Percentiles rank a stretch among this genome's conserved stretches.
Conservation (phyloP, 2,329 filamentous ascomycete genomes). For the Penicillium sp. region DNA sequence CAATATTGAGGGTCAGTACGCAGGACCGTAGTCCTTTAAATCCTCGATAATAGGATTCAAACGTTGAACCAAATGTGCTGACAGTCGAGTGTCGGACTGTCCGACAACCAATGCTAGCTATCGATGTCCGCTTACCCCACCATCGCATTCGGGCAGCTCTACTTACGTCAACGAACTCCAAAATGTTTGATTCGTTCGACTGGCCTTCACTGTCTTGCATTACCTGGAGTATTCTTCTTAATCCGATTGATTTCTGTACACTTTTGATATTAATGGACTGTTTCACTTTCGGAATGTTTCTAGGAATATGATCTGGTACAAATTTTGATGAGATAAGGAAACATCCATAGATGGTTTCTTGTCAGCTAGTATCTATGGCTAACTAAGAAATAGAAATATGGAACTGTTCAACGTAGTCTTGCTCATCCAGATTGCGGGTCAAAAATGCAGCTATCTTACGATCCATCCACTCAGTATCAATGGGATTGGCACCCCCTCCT, state of each 20-base stretch:
- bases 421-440: too few species aligned
- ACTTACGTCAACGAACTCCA: neutral
- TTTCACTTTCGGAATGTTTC: too few species aligned
- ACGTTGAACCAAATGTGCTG: neutral
- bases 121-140: neutral
- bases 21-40: neutral
- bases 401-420: too few species aligned
- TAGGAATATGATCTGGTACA: too few species aligned
- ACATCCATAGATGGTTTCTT: too few species aligned
- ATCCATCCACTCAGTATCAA: slow-evolving; percentile 32
- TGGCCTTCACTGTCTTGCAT: neutral
- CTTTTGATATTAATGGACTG: too few species aligned
- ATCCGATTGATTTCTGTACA: neutral
- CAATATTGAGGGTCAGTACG: too few species aligned
- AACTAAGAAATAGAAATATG: too few species aligned
- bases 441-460: slow-evolving; percentile 24
- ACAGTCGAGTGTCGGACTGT: slow-evolving; percentile 4
- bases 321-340: too few species aligned
- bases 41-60: neutral
- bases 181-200: neutral
- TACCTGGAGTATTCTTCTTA: neutral
- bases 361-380: too few species aligned
- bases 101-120: neutral
- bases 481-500: slow-evolving; percentile 27
- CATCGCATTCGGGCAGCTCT: neutral